Base-by-base conservation (phyloP, 257 asterid species). In the Primulina huaijiensis region DNA sequence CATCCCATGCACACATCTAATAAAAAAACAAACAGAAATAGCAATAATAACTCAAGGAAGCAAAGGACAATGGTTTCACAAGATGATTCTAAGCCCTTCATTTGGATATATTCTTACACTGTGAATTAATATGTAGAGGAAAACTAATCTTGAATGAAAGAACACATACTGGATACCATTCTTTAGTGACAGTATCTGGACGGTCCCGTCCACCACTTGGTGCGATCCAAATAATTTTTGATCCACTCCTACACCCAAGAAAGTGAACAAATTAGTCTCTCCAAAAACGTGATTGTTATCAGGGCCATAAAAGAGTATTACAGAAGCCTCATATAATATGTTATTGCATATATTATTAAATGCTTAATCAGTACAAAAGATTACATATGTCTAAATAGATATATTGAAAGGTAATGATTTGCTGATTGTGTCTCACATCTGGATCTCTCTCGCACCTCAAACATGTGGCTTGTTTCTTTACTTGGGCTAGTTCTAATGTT, bases 181-280 rank as follows among this genome's bases (percentile, higher is more conserved):
- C 99, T 73, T 83, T 75, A 60, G 97, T 84, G 66, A 83, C 82
- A 69, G 91, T 91, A 81, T 90, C 90, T 9, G 97, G 97, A 27
- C 99, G 93, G 75, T 93, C 99, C 84, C 99, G 87, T 78, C 99
- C 99, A 74, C 99, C 99, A 82, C 99, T 93, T 64, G 99, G 96
- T 67, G 99, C 97, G 69, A 93, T 93, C 99, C 99, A 93, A 78
- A 93, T 87, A 72, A 93, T 74, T 76, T 83, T 90, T 25, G 97
- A 85, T 85, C 99, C 99, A 68, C 83, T 86, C 95, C 99, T 93
- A 76, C 65, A 76, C 70, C 62, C 76, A 74, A 69, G 73, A 72
- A 56, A 75, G 67, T 72, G 64, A 50, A 64, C 38, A 35, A 7
- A 35, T 71, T n/a, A 62, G 37, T 25, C 30, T 29, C 38, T 58